A percentile compares a stretch with the other conserved stretches of the same genome.
Conservation (phyloP, 2,329 filamentous ascomycete species). For the Ophiocordyceps camponoti-floridani region DNA sequence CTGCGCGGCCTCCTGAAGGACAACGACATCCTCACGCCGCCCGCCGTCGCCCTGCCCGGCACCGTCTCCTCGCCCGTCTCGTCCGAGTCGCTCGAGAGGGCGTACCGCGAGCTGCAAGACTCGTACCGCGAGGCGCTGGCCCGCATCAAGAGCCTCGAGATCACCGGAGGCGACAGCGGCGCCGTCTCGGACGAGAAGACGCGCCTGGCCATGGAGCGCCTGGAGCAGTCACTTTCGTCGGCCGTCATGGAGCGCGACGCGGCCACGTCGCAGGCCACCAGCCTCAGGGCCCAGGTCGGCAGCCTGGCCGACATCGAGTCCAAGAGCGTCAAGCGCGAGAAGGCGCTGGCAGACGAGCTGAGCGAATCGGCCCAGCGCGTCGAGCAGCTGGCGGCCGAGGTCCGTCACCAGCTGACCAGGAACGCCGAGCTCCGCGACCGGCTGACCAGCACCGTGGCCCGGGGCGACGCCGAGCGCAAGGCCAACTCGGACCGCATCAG, state of each 20-base stretch:
- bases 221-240: slow-evolving; percentile 50
- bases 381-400: slow-evolving; percentile 61
- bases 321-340: slow-evolving; percentile 38
- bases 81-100: slow-evolving; percentile 53
- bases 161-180: slow-evolving; percentile 20
- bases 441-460: slow-evolving; percentile 60
- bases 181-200: slow-evolving; percentile 35
- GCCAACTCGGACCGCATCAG: slow-evolving; percentile 69
- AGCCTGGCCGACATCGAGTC: slow-evolving; percentile 38
- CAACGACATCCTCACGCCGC: slow-evolving; percentile 62
- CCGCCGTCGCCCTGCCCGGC: slow-evolving; percentile 31
- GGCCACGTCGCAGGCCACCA: slow-evolving; percentile 45
- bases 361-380: slow-evolving; percentile 58
- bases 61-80: slow-evolving; percentile 30
- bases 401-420: slow-evolving; percentile 60
- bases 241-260: slow-evolving; percentile 56
- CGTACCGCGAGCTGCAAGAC: slow-evolving; percentile 60
- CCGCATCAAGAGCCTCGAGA: slow-evolving; percentile 47
- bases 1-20: slow-evolving; percentile 62
- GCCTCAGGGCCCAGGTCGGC: slow-evolving; percentile 43
- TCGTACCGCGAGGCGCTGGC: slow-evolving; percentile 49
- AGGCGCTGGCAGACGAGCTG: slow-evolving; percentile 50
- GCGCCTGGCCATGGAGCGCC: slow-evolving; percentile 40
- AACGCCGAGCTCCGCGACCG: slow-evolving; percentile 62
- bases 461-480: slow-evolving; percentile 71